Percentiles rank a stretch among this genome's conserved stretches.
phyloP scores from a whole-genome alignment of 257 asterid species.

The Pogostemon cablin region DNA sequence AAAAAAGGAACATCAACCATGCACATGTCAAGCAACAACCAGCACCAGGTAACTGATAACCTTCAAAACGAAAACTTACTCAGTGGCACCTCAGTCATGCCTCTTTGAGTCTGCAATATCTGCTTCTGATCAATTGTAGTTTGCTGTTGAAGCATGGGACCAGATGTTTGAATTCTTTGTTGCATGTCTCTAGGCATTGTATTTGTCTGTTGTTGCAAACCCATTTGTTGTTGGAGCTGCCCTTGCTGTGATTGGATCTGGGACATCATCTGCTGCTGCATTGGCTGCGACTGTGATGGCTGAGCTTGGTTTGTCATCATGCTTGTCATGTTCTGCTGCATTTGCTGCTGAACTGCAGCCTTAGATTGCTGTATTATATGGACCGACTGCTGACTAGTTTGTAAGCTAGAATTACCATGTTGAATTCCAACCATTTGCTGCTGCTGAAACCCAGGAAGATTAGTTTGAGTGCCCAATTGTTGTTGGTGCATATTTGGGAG shows the following conservation, averaged over 20 bases:
- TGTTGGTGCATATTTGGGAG: constrained; percentile 75
- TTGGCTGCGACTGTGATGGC: constrained; percentile 67
- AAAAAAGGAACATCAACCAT: constrained; percentile 13
- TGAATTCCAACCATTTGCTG: constrained; percentile 82
- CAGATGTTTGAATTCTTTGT: constrained; percentile 78
- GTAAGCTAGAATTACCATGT: constrained; percentile 66
- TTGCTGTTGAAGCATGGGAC: constrained; percentile 81
- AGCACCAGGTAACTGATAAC: constrained; percentile 16
- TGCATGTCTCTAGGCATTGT: constrained; percentile 72
- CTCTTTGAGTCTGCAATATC: constrained; percentile 74
- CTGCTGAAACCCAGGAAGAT: constrained; percentile 78
- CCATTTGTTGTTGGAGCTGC: constrained; percentile 72
- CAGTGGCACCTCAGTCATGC: constrained; percentile 68
- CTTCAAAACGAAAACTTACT: constrained; percentile 51
- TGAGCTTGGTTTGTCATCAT: constrained; percentile 77
- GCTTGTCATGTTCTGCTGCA: constrained; percentile 61
- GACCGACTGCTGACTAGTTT: constrained; percentile 65
- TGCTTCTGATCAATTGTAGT: constrained; percentile 76
- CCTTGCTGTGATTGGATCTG: constrained; percentile 89
- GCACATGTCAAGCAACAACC: constrained; percentile 11
- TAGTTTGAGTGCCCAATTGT: constrained; percentile 68
- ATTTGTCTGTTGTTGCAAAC: constrained; percentile 77
- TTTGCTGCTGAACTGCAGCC: constrained; percentile 75
- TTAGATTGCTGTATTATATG: constrained; percentile 78
- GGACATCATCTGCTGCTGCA: constrained; percentile 84